These are phyloP conservation scores for Podaxis sp. DNA, from an alignment of 768 basidiomycete species.

Conservation along the genomic window DNA sequence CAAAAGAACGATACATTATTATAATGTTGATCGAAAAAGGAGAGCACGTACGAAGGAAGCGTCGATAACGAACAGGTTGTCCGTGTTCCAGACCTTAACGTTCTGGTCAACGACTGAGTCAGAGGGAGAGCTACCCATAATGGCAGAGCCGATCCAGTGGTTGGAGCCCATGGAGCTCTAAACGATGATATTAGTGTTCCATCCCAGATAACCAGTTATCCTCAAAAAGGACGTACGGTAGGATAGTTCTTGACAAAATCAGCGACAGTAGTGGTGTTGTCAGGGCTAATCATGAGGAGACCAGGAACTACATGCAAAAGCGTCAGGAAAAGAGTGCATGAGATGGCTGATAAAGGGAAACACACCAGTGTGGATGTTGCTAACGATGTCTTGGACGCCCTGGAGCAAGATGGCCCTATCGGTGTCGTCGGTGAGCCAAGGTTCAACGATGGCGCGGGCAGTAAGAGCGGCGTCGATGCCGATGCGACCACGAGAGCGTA, in stretches of 20 bases:
- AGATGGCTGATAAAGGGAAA: neutral
- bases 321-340: slow-evolving; percentile 4
- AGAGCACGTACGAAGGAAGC: slow-evolving; percentile 27
- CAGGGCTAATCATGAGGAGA: slow-evolving; percentile 59
- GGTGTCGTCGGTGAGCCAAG: slow-evolving; percentile 59
- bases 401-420: slow-evolving; percentile 53
- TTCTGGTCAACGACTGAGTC: slow-evolving; percentile 54
- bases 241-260: slow-evolving; percentile 48
- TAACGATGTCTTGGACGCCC: slow-evolving; percentile 49
- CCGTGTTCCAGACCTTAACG: slow-evolving; percentile 49
- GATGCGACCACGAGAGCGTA: slow-evolving; percentile 62
- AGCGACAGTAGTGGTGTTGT: slow-evolving; percentile 53
- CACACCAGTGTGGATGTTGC: slow-evolving; percentile 41
- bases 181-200: neutral
- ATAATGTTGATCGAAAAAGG: slow-evolving; percentile 1
- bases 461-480: slow-evolving; percentile 55
- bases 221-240: slow-evolving; percentile 20
- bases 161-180: slow-evolving; percentile 53
- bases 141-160: slow-evolving; percentile 62
- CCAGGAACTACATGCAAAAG: slow-evolving; percentile 37
- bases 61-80: slow-evolving; percentile 57
- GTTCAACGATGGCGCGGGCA: slow-evolving; percentile 46
- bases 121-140: slow-evolving; percentile 33
- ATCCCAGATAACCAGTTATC: too few species aligned
- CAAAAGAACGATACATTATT: slow-evolving; percentile 33